These are phyloP conservation scores for Calonectria pteridis DNA, from an alignment of 2,329 filamentous ascomycete species.

Conservation along the genomic window DNA sequence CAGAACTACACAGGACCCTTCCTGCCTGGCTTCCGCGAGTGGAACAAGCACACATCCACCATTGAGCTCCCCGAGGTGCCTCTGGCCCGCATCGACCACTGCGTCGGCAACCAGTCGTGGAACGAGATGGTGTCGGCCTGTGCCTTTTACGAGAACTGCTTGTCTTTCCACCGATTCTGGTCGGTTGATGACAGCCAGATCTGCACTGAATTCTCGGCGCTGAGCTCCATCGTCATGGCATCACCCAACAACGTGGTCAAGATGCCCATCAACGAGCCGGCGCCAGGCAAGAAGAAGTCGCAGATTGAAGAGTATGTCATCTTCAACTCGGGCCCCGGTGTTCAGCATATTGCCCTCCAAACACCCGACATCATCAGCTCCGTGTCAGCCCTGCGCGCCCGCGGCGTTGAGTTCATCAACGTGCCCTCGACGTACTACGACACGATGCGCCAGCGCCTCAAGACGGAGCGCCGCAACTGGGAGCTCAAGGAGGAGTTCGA, in stretches of 20 bases:
- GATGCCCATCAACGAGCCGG: slow-evolving; percentile 99
- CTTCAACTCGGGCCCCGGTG: slow-evolving; percentile 90
- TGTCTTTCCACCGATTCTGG: slow-evolving; percentile 98
- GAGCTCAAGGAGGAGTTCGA: slow-evolving; percentile 84
- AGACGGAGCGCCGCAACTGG: slow-evolving; percentile 71
- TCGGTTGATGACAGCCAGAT: slow-evolving; percentile 94
- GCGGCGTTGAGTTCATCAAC: slow-evolving; percentile 92
- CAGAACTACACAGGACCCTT: slow-evolving; percentile 79
- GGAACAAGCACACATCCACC: slow-evolving; percentile 54
- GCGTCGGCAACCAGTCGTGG: slow-evolving; percentile 98
- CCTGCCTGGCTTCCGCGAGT: slow-evolving; percentile 82
- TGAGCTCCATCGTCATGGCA: slow-evolving; percentile 92
- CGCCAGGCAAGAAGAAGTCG: slow-evolving; percentile 87
- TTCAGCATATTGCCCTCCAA: slow-evolving; percentile 92
- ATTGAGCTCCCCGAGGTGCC: slow-evolving; percentile 71
- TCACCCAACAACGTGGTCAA: slow-evolving; percentile 88
- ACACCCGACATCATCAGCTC: slow-evolving; percentile 83
- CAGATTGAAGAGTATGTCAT: slow-evolving; percentile 95
- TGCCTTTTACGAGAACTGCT: slow-evolving; percentile 85
- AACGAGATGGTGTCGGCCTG: slow-evolving; percentile 81
- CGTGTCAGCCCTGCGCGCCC: slow-evolving; percentile 83
- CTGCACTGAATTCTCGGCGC: slow-evolving; percentile 90
- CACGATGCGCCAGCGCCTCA: slow-evolving; percentile 79
- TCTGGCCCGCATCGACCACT: slow-evolving; percentile 89
- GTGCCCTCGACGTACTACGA: slow-evolving; percentile 91